Evolutionary conservation across 176 grass and related monocot species (phyloP).

Genomic region (Bothriochloa decipiens): DNA sequence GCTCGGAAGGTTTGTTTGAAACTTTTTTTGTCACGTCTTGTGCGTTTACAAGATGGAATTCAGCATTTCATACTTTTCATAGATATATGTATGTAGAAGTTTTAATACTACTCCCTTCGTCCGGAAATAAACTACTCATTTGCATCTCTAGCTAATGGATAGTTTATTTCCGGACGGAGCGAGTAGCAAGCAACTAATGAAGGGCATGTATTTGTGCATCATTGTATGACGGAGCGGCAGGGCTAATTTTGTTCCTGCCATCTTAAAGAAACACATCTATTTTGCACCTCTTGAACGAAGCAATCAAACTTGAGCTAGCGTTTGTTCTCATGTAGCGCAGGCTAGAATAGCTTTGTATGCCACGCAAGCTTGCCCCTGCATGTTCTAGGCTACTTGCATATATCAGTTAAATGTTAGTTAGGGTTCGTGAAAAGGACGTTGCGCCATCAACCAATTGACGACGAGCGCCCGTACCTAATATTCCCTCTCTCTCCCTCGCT

Average conservation of each 20-base stretch:
- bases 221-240: too few species aligned
- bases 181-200: too few species aligned
- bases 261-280: too few species aligned
- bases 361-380: conserved; percentile 1
- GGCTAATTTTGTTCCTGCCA: too few species aligned
- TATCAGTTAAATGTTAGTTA: background rate
- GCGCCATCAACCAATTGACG: conserved; percentile 14
- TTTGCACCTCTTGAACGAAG: background rate
- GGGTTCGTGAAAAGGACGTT: conserved; percentile 34
- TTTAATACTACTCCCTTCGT: too few species aligned
- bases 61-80: background rate
- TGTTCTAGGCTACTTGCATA: background rate
- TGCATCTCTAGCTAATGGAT: too few species aligned
- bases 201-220: too few species aligned
- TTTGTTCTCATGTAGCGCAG: background rate
- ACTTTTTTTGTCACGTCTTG: background rate
- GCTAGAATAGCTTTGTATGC: background rate
- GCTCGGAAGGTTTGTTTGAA: background rate
- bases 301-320: background rate
- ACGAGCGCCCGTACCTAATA: conserved; percentile 21
- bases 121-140: too few species aligned
- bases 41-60: background rate
- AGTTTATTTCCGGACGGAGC: too few species aligned
- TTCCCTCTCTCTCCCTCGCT: background rate
- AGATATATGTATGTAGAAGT: too few species aligned